These are phyloP conservation scores for Diplodia sapinea DNA, from an alignment of 2,329 filamentous ascomycete species.

Conservation along the genomic window DNA sequence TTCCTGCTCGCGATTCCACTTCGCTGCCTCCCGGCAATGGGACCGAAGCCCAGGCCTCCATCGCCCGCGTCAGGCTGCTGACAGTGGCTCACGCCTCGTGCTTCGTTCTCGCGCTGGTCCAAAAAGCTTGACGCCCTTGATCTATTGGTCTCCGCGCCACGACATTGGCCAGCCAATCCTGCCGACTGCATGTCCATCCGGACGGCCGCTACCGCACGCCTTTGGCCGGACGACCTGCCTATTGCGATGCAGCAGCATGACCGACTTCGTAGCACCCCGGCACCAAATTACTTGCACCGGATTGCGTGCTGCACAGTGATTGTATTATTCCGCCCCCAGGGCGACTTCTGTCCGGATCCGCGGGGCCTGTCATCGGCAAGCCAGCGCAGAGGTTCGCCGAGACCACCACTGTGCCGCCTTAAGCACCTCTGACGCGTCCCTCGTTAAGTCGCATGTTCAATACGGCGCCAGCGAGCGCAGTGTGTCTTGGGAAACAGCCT, in stretches of 20 bases:
- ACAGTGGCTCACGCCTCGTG: background rate
- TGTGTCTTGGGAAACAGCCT: background rate
- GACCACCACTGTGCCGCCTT: background rate
- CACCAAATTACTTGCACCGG: constrained; percentile 17
- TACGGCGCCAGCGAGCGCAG: background rate
- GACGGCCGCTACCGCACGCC: constrained; percentile 6
- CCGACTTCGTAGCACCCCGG: background rate
- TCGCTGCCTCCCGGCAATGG: background rate
- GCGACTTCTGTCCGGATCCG: background rate
- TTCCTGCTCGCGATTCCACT: no score
- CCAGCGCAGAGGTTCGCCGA: constrained; percentile 4
- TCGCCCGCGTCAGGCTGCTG: background rate
- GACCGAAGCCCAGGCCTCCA: constrained; percentile 2
- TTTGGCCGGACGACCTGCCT: constrained; percentile 19
- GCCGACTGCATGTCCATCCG: background rate
- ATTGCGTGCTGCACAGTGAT: constrained; percentile 18
- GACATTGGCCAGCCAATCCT: constrained; percentile 14
- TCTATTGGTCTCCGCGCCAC: constrained; percentile 22
- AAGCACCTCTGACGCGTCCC: constrained; percentile 7
- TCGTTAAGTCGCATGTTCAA: background rate
- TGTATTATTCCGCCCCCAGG: background rate
- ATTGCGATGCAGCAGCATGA: constrained; percentile 13
- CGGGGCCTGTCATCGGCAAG: constrained; percentile 7
- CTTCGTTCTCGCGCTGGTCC: background rate
- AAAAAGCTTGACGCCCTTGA: constrained; percentile 18